Evolutionary conservation across 2,329 filamentous ascomycete genomes (phyloP).

Genomic region (Dryadomyces sulphureus): DNA sequence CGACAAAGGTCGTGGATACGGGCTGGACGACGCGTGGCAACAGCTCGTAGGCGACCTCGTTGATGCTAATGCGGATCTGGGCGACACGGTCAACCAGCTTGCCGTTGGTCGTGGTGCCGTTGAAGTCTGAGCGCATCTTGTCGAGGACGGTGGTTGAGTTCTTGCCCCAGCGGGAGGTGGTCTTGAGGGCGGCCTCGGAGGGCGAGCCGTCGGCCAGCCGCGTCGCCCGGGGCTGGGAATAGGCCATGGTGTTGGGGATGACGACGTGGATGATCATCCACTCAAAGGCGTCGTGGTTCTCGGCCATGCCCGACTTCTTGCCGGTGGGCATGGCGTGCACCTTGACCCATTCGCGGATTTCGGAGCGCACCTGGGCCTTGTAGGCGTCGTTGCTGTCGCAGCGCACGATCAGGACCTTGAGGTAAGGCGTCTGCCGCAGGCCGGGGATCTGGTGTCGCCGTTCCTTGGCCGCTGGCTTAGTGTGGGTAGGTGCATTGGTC

Average conservation of each 20-base stretch:
- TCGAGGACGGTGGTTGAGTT: constrained; percentile 58
- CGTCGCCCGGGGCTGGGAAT: constrained; percentile 57
- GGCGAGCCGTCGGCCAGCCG: constrained; percentile 31
- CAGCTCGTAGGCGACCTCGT: constrained; percentile 51
- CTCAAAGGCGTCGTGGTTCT: constrained; percentile 93
- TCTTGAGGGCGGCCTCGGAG: constrained; percentile 31
- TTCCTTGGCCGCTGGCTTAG: constrained; percentile 26
- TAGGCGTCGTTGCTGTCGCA: constrained; percentile 96
- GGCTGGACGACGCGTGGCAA: constrained; percentile 48
- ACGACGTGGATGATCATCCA: constrained; percentile 92
- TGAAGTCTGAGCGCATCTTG: constrained; percentile 83
- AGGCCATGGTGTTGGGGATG: constrained; percentile 68
- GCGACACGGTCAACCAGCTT: constrained; percentile 69
- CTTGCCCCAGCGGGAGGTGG: constrained; percentile 24
- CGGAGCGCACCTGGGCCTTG: constrained; percentile 62
- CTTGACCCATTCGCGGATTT: constrained; percentile 86
- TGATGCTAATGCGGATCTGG: constrained; percentile 67
- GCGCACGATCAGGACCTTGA: constrained; percentile 77
- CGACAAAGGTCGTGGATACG: constrained; percentile 48
- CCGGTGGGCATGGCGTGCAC: constrained; percentile 47
- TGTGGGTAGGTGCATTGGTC: constrained; percentile 18
- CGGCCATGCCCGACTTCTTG: constrained; percentile 52
- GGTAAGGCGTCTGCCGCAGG: constrained; percentile 78
- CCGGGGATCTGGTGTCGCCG: constrained; percentile 92
- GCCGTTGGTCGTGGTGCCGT: constrained; percentile 52